A percentile compares a stretch with the other conserved stretches of the same genome.
These are phyloP conservation scores for Protea cynaroides DNA, from an alignment of 164 flowering plant species.

Conservation along the genomic window DNA sequence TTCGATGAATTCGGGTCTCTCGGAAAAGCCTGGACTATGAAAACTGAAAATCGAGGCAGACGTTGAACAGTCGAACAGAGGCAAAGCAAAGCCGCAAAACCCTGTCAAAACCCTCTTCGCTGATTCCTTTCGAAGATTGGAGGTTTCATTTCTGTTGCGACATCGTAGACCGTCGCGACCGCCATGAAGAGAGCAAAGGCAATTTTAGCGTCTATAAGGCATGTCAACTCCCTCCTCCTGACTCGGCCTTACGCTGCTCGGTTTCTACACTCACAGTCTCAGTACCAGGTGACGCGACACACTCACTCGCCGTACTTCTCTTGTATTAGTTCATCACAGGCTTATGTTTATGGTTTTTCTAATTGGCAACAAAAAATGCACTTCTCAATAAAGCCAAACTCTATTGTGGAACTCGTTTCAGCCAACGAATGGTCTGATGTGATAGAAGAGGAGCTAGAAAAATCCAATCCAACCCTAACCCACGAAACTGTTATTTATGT, in stretches of 20 bases:
- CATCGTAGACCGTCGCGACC: conserved; percentile 7
- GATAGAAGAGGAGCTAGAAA: conserved; percentile 35
- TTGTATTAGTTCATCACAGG: conserved; percentile 8
- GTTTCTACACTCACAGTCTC: conserved; percentile 7
- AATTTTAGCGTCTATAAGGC: conserved; percentile 24
- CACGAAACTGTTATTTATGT: conserved; percentile 62
- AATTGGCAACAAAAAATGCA: conserved; percentile 20
- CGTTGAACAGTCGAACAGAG: too few species aligned
- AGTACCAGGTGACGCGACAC: conserved; percentile 39
- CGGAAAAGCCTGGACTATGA: too few species aligned
- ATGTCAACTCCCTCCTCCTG: conserved; percentile 30
- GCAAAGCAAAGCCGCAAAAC: too few species aligned
- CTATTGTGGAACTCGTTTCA: conserved; percentile 33
- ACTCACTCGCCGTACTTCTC: conserved; percentile 17
- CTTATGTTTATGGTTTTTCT: conserved; percentile 10
- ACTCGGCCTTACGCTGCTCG: too few species aligned
- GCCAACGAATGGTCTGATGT: conserved; percentile 51
- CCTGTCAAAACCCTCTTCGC: conserved; percentile 12
- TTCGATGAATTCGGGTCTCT: too few species aligned
- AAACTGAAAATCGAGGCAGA: too few species aligned
- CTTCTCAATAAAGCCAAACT: conserved; percentile 37
- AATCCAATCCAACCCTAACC: conserved; percentile 21
- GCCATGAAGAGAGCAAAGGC: conserved; percentile 48
- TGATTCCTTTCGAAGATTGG: too few species aligned
- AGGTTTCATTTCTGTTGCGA: neutral